Evolutionary conservation across 1,284 basidiomycete genomes (phyloP).

Genomic region (Boletus subluridellus): DNA sequence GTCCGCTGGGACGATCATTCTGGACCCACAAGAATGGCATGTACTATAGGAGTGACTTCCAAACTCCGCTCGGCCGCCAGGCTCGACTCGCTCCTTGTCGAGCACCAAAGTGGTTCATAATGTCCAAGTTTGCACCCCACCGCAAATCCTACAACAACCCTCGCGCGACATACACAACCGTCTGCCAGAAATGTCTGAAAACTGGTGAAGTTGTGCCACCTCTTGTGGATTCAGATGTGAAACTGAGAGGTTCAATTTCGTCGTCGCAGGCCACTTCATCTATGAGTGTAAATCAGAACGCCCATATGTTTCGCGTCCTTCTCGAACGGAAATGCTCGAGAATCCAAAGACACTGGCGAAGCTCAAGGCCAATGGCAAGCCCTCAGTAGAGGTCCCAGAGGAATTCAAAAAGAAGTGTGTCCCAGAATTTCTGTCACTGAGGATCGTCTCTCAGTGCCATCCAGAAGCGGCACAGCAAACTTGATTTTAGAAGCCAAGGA

Average conservation of each 20-base stretch:
- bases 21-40: constrained; percentile 14
- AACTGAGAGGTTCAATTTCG: not conserved
- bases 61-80: constrained; percentile 16
- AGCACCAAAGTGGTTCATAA: constrained; percentile 25
- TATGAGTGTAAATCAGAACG: constrained; percentile 72
- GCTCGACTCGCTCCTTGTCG: not conserved
- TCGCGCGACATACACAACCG: constrained; percentile 56
- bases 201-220: constrained; percentile 43
- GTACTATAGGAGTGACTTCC: not conserved
- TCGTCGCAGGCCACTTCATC: constrained; percentile 67
- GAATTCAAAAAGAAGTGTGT: constrained; percentile 75
- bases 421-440: not conserved
- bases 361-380: constrained; percentile 60
- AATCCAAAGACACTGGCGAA: constrained; percentile 64
- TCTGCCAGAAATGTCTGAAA: constrained; percentile 76
- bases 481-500: constrained; percentile 71
- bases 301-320: constrained; percentile 74
- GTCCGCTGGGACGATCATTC: constrained; percentile 18
- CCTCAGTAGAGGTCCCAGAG: constrained; percentile 72
- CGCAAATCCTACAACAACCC: constrained; percentile 55
- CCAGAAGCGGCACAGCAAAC: constrained; percentile 66
- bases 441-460: constrained; percentile 9
- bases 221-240: not conserved
- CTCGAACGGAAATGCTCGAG: constrained; percentile 71
- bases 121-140: constrained; percentile 82